phyloP scores from a whole-genome alignment of 2,329 filamentous ascomycete genomes.

The Myotisia sp. region DNA sequence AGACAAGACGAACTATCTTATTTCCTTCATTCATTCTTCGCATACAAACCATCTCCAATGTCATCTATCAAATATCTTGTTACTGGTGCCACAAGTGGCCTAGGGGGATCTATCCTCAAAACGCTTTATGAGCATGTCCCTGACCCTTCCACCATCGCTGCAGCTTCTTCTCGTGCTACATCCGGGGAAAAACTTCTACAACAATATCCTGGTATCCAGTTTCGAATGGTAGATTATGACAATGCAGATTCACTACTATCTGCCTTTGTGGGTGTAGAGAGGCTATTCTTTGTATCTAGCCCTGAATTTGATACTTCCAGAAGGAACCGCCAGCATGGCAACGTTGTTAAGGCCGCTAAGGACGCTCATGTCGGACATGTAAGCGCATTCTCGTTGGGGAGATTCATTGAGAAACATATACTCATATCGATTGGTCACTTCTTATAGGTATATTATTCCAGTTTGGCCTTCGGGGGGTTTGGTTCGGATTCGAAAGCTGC shows the following conservation, averaged over 20 bases:
- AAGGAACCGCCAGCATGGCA: constrained; percentile 33
- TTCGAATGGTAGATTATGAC: constrained; percentile 41
- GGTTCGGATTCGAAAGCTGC: constrained; percentile 29
- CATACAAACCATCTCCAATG: too few species aligned
- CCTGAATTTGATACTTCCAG: constrained; percentile 37
- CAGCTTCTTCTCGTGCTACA: constrained; percentile 35
- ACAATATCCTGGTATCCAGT: constrained; percentile 33
- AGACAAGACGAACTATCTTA: too few species aligned
- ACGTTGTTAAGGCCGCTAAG: constrained; percentile 41
- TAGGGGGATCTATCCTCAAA: constrained; percentile 22
- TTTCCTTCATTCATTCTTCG: too few species aligned
- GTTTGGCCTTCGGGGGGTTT: constrained; percentile 42
- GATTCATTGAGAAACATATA: too few species aligned
- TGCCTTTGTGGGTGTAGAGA: constrained; percentile 39
- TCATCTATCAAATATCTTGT: constrained; percentile 24
- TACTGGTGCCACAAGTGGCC: constrained; percentile 26
- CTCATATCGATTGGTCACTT: background rate
- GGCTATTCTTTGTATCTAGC: constrained; percentile 45
- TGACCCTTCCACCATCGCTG: constrained; percentile 31
- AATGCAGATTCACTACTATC: constrained; percentile 31
- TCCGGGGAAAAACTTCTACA: constrained; percentile 25
- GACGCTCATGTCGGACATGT: constrained; percentile 39
- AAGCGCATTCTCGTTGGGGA: constrained; percentile 5
- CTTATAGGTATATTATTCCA: constrained; percentile 40
- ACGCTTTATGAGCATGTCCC: constrained; percentile 25